Evolutionary conservation across 139 green algal species (phyloP).

Genomic region (Micractinium conductrix): DNA sequence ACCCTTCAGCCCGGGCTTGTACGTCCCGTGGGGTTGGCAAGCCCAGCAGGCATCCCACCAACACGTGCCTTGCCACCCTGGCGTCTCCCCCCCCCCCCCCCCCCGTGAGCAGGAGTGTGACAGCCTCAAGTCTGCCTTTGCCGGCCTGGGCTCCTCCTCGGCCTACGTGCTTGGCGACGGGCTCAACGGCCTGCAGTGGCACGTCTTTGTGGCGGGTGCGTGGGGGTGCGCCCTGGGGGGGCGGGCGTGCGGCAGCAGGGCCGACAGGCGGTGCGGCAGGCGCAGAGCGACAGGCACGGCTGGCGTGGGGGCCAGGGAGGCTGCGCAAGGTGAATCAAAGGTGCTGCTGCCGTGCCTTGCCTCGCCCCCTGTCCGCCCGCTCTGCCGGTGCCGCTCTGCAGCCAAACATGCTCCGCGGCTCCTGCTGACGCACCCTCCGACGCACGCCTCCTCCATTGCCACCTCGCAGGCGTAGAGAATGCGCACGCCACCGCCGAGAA

Average conservation of each 20-base stretch:
- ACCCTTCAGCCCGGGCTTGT: no score
- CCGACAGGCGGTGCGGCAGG: background rate
- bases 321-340: background rate
- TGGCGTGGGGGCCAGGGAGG: no score
- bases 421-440: no score
- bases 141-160: constrained; percentile 66
- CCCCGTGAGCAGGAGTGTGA: constrained; percentile 61
- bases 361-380: no score
- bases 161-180: constrained; percentile 90
- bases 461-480: background rate
- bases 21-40: no score
- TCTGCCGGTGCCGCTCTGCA: background rate
- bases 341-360: background rate
- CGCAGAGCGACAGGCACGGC: no score
- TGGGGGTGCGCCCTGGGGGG: background rate
- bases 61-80: background rate
- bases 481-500: background rate
- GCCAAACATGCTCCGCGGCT: background rate
- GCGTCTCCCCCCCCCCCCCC: no score
- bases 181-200: constrained; percentile 89
- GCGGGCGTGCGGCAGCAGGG: no score
- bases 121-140: constrained; percentile 79
- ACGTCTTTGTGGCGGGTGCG: constrained; percentile 86
- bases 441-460: no score
- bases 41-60: background rate